Conservation (phyloP, 2,329 filamentous ascomycete species). For the Ophiosphaerella narmari region DNA sequence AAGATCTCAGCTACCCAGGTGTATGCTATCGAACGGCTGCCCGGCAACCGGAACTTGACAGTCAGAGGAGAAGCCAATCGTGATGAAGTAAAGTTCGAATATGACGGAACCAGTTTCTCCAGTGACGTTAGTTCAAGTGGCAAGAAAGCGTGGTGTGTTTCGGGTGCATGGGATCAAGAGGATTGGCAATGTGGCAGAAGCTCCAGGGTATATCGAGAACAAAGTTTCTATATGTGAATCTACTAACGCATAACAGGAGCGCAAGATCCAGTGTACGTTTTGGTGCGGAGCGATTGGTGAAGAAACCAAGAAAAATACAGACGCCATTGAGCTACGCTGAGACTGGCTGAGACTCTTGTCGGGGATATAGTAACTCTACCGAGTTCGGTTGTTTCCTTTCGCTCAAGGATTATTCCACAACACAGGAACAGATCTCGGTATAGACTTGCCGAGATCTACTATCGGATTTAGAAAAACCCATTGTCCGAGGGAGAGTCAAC, state of each 20-base stretch:
- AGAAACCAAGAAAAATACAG: constrained; percentile 2
- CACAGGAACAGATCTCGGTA: too few relatives aligned
- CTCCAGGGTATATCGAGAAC: constrained; percentile 9
- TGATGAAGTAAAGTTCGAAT: constrained; percentile 13
- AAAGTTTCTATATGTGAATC: background rate
- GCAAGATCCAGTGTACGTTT: constrained; percentile 18
- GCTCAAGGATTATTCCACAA: too few relatives aligned
- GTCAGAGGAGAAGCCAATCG: constrained; percentile 4
- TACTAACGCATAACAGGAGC: constrained; percentile 13
- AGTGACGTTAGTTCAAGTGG: constrained; percentile 1
- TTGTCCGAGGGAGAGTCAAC: too few relatives aligned
- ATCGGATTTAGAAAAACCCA: too few relatives aligned
- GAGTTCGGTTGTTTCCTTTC: too few relatives aligned
- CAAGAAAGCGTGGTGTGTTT: constrained; percentile 9
- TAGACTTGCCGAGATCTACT: too few relatives aligned
- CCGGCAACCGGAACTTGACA: constrained; percentile 11
- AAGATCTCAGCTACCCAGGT: constrained; percentile 5
- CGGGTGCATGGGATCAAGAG: constrained; percentile 9
- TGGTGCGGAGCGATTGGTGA: constrained; percentile 11
- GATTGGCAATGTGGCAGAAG: background rate
- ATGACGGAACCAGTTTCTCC: constrained; percentile 3
- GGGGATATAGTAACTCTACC: too few relatives aligned
- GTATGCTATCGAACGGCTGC: constrained; percentile 15
- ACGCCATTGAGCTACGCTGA: constrained; percentile 1
- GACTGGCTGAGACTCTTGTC: background rate